A percentile compares a stretch with the other conserved stretches of the same genome.
phyloP scores from a whole-genome alignment of 257 asterid species.

The Apocynum venetum region DNA sequence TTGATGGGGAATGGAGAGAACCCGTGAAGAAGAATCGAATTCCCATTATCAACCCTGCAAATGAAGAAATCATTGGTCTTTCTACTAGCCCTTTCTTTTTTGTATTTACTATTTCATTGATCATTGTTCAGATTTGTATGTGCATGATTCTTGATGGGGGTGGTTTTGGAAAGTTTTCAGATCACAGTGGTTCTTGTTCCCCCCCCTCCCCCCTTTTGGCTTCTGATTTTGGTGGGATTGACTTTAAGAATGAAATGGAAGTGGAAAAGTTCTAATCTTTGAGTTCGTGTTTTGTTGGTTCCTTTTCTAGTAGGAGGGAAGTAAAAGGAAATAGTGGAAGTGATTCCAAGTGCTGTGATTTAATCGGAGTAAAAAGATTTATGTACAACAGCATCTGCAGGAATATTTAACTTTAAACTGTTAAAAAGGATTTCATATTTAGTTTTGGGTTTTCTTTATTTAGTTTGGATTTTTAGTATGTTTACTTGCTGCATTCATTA shows the following conservation, averaged over 20 bases:
- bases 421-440: not conserved
- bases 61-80: conserved; percentile 62
- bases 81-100: not conserved
- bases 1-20: conserved; percentile 76
- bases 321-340: not conserved
- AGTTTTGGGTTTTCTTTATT: not conserved
- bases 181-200: not conserved
- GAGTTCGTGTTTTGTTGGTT: too few relatives aligned
- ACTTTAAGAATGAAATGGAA: not conserved
- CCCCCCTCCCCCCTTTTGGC: not conserved
- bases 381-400: not conserved
- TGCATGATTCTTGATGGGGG: not conserved
- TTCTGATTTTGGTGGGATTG: not conserved
- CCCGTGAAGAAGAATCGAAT: conserved; percentile 60
- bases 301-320: not conserved
- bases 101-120: not conserved
- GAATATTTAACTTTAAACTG: not conserved
- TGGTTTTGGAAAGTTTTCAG: not conserved
- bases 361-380: not conserved
- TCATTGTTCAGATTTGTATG: not conserved
- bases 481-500: too few relatives aligned
- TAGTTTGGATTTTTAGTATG: not conserved
- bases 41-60: conserved; percentile 63
- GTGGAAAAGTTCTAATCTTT: not conserved
- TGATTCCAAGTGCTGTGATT: not conserved